Percentiles rank a stretch among this genome's conserved stretches.
These are phyloP conservation scores for Colletotrichum sp. DNA, from an alignment of 2,329 filamentous ascomycete genomes.

Conservation along the genomic window DNA sequence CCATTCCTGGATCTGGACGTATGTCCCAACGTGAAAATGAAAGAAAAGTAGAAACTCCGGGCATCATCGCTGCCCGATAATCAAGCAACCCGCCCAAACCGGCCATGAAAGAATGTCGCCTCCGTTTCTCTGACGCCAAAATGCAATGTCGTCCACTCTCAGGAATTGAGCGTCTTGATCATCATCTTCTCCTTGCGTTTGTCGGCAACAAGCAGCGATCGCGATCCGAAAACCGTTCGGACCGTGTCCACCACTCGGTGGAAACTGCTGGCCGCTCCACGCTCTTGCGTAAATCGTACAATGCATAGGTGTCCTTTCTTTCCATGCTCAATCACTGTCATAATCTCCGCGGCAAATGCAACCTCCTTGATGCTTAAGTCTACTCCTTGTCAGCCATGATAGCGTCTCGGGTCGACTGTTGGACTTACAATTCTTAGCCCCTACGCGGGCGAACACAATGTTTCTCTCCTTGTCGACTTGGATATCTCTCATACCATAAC, in stretches of 20 bases:
- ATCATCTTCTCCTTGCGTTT: constrained; percentile 73
- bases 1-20: neutral
- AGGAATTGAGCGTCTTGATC: constrained; percentile 68
- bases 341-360: constrained; percentile 85
- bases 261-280: constrained; percentile 91
- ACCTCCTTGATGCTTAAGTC: constrained; percentile 85
- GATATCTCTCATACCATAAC: constrained; percentile 81
- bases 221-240: constrained; percentile 68
- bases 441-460: constrained; percentile 79
- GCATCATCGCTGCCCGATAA: neutral
- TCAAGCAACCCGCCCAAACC: neutral
- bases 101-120: constrained; percentile 3
- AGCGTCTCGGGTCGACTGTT: neutral
- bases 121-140: constrained; percentile 14
- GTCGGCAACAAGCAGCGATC: constrained; percentile 72
- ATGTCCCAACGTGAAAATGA: constrained; percentile 1
- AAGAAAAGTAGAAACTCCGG: constrained; percentile 2
- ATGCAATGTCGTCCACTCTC: constrained; percentile 25
- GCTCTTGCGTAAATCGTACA: constrained; percentile 85
- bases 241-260: constrained; percentile 81
- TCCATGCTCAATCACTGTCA: constrained; percentile 87
- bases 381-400: constrained; percentile 37
- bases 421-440: constrained; percentile 77
- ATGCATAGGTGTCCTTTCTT: constrained; percentile 78
- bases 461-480: constrained; percentile 80